Evolutionary conservation across 2,329 filamentous ascomycete genomes (phyloP), one percentile per base, ranked within the genome.

Genomic region (Fusarium albidum): DNA sequence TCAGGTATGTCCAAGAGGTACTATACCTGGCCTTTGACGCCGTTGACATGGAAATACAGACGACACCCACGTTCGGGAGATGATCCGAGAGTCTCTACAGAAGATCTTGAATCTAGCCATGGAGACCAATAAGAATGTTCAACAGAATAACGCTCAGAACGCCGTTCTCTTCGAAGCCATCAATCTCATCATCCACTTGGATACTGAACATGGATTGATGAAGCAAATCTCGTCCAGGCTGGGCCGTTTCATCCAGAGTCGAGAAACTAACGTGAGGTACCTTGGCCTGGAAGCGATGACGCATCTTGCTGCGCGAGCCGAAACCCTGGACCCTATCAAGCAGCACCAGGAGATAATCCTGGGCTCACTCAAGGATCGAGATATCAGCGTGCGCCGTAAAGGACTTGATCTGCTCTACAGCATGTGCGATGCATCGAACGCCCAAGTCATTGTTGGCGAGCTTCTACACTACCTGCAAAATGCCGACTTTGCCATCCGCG

Each of bases 141-240:
- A 99, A 75, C 95, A 99, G 71, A 99, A 99, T 74, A 99, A 99
- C 71, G 95, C 95, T 1, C 95, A 98, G 70, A 99, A 99, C 69
- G 95, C 95, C 1, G 92, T 99, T 12, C 82, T 99, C 2, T 99
- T 99, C 69, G 95, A 99, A 78, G 96, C 95, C 18, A 99, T 99
- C 74, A 97, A 99, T 71, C 85, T 99, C 37, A 95, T 97, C 65
- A 99, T 99, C 63, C 95, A 99, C 70, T 84, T 99, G 18, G 95
- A 98, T 66, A 97, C 92, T 0, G 95, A 99, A 73, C 90, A 94
- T 63, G 89, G 89, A 17, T 80, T 99, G 46, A 97, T 99, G 92
- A 89, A 96, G 68, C 93, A 98, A 68, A 96, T 99, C 57, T 98
- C 95, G 3, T 83, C 89, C 6, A 87, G 92, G 32, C 79, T 99